A percentile compares a stretch with the other conserved stretches of the same genome.
Conservation (phyloP, 306 rosid genomes). For the Styphnolobium japonicum region DNA sequence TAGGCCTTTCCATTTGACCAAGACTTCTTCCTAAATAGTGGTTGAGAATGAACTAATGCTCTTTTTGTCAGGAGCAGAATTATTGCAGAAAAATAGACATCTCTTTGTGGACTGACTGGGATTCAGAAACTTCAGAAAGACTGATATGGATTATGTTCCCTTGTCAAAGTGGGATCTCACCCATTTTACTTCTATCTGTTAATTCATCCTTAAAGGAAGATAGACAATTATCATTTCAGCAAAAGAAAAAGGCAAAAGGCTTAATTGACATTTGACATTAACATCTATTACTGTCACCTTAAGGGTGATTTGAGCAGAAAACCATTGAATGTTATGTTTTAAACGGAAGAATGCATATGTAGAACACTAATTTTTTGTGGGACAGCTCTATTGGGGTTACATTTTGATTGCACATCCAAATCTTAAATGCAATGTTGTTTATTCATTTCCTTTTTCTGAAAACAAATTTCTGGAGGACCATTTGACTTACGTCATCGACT, state of each 20-base stretch:
- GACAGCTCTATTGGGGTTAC: background rate
- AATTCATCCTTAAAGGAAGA: background rate
- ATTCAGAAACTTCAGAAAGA: slow-evolving; percentile 14
- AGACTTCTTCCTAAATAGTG: slow-evolving; percentile 7
- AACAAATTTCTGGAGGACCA: background rate
- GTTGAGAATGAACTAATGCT: background rate
- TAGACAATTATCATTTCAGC: background rate
- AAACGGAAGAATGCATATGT: background rate
- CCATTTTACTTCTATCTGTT: background rate
- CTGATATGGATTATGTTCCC: background rate
- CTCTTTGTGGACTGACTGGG: background rate
- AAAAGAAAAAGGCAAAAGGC: background rate
- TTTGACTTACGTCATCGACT: background rate
- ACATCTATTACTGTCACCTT: background rate
- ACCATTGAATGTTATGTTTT: background rate
- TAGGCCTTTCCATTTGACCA: no score
- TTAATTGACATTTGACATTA: background rate
- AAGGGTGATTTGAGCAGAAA: background rate
- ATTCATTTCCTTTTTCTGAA: background rate
- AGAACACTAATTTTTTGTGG: background rate
- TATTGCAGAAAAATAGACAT: background rate
- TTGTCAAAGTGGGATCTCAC: background rate
- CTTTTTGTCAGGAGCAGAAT: background rate
- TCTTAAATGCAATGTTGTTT: background rate
- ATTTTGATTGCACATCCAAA: background rate